Evolutionary conservation across 2,329 filamentous ascomycete genomes (phyloP), one percentile per base, ranked within the genome.

Genomic region (Alternaria burnsii): DNA sequence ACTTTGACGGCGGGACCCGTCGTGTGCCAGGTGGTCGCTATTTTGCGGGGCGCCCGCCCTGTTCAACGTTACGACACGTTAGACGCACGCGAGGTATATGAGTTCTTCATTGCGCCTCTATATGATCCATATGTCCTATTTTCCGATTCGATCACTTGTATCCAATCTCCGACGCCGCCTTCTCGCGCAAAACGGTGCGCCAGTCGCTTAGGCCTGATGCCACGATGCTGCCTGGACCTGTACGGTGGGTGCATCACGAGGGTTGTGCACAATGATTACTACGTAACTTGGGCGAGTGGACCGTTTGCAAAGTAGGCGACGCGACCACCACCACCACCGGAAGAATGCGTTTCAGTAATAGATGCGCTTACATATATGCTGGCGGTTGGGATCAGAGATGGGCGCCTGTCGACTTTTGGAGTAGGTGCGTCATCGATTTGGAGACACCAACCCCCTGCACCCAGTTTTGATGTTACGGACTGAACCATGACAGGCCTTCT

Each of bases 81-180:
- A 44, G 46, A 52, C 55, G 47, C 56, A 59, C 59, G 59, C 55
- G 55, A 56, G 48, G 55, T 53, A 65, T 44, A 62, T 62, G 52
- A 55, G 30, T 7, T 44, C 48, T 43, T 52, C 53, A 62, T 60
- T 55, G 50, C 54, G 42, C 53, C 43, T 47, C 36, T 32, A 55
- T 55, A 41, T 50, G n/a, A 18, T 1, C 30, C 34, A 54, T 41
- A 40, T 58, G 36, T 44, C 52, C 36, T 55, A 58, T 61, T 61
- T 65, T 62, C 61, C 61, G 59, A 61, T 50, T 57, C 58, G 59
- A 59, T 22, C 52, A 46, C 30, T 46, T 26, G 26, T 52, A 41
- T 26, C 48, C 54, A 65, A 62, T 68, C 59, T 64, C 58, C 61
- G 43, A 32, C 44, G n/a, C 43, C 36, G 52, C 54, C 36, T 55